Conservation (phyloP, 2,329 filamentous ascomycete genomes). For the Aureobasidium sp. region DNA sequence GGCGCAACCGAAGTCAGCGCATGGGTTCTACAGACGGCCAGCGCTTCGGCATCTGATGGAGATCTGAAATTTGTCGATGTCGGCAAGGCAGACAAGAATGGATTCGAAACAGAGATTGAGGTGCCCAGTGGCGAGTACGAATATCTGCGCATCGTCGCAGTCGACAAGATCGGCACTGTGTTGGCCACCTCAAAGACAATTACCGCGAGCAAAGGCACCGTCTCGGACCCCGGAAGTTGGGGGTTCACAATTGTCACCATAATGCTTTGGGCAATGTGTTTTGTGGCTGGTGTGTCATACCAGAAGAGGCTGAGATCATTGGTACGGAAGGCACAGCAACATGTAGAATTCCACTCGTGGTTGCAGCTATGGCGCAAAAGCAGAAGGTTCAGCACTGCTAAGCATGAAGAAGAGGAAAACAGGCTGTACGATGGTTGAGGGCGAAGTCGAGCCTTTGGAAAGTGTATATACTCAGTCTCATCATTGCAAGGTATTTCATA, state of each 20-base stretch:
- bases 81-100: conserved; percentile 22
- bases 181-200: conserved; percentile 6
- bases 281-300: neutral
- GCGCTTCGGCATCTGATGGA: neutral
- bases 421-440: neutral
- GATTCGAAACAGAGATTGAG: conserved; percentile 20
- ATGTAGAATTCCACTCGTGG: neutral
- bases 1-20: conserved; percentile 18
- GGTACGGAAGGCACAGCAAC: neutral
- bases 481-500: neutral
- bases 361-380: neutral
- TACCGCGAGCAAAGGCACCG: neutral
- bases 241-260: neutral
- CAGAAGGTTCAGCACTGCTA: neutral
- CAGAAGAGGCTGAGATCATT: neutral
- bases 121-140: neutral
- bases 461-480: neutral
- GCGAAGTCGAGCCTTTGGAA: no score
- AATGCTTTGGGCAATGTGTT: neutral
- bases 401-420: neutral
- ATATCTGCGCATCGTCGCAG: conserved; percentile 19
- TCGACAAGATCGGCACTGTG: conserved; percentile 20
- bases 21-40: conserved; percentile 17
- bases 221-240: neutral
- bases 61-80: neutral